Conservation (phyloP, 306 rosid species). For the Fragaria iinumae region DNA sequence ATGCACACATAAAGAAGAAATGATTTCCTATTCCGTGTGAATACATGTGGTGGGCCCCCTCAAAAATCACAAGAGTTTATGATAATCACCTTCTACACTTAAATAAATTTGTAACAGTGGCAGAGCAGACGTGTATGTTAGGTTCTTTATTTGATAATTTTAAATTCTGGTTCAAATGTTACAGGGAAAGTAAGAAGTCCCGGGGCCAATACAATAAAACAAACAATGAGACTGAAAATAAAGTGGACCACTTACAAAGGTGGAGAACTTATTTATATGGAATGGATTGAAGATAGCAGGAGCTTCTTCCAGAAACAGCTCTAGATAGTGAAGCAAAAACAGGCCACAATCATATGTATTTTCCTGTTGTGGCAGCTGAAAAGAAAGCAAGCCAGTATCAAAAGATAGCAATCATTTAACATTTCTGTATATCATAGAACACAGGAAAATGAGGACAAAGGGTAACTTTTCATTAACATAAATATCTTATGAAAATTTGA, state of each 20-base stretch:
- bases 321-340: constrained; percentile 91
- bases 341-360: constrained; percentile 91
- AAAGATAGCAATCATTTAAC: neutral
- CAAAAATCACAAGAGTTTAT: neutral
- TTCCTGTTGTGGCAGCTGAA: constrained; percentile 94
- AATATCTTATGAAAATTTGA: neutral
- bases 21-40: neutral
- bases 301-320: constrained; percentile 77
- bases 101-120: neutral
- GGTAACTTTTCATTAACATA: neutral
- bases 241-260: constrained; percentile 64
- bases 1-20: neutral
- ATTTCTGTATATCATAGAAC: neutral
- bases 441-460: neutral
- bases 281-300: constrained; percentile 80
- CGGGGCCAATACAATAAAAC: neutral
- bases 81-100: neutral
- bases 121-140: neutral
- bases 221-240: neutral
- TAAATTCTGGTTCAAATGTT: neutral
- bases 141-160: neutral
- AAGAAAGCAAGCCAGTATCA: constrained; percentile 22
- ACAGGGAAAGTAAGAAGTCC: neutral
- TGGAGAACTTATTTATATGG: constrained; percentile 61
- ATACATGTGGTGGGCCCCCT: neutral